Conservation (phyloP, 108 stramenopile species). For the Parietichytrium sp. region DNA sequence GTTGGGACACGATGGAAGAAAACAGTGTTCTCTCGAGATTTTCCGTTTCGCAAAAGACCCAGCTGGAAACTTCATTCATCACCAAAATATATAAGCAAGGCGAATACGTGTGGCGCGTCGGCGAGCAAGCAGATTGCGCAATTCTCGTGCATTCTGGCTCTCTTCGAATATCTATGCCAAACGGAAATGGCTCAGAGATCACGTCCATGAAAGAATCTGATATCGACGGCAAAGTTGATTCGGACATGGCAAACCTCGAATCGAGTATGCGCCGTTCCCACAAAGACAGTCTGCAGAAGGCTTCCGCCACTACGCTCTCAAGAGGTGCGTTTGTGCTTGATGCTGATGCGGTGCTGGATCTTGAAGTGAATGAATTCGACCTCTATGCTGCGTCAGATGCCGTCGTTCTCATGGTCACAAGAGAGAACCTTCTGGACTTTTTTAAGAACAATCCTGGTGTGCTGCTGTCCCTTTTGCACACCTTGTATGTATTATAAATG, state of each 20-base stretch:
- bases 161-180: background rate
- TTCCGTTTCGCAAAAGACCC: conserved; percentile 41
- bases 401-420: conserved; percentile 12
- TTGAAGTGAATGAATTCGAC: background rate
- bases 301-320: background rate
- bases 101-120: conserved; percentile 26
- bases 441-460: conserved; percentile 51
- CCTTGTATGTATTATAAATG: conserved; percentile 42
- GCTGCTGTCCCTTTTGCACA: conserved; percentile 46
- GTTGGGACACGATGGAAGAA: conserved; percentile 29
- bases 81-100: background rate
- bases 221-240: too few species aligned
- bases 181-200: too few species aligned
- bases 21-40: conserved; percentile 32
- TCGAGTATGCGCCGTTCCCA: too few species aligned
- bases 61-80: conserved; percentile 41
- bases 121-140: background rate
- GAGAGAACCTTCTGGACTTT: conserved; percentile 43
- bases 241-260: too few species aligned
- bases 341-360: conserved; percentile 36
- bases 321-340: conserved; percentile 38
- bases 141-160: background rate
- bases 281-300: background rate
- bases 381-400: background rate
- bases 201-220: too few species aligned